Conservation (phyloP, 768 basidiomycete species). For the Termitomyces sp. region DNA sequence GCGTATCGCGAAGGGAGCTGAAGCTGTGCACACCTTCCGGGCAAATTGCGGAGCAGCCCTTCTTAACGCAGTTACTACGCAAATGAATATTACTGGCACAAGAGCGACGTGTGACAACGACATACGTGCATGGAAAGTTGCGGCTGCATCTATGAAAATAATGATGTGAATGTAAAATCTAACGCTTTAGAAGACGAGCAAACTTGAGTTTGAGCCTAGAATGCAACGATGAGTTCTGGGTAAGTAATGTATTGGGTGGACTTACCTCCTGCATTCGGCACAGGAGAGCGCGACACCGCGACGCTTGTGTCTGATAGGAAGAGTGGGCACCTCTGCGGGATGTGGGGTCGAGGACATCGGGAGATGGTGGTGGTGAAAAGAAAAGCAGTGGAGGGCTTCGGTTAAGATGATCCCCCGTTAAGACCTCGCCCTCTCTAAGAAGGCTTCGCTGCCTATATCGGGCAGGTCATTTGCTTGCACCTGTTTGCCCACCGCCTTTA, state of each 20-base stretch:
- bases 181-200: constrained; percentile 16
- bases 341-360: constrained; percentile 19
- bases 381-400: constrained; percentile 15
- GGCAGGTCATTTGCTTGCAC: constrained; percentile 14
- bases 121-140: constrained; percentile 61
- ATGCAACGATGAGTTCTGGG: constrained; percentile 9
- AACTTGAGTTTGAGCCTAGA: constrained; percentile 64
- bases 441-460: background rate
- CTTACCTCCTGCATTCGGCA: constrained; percentile 65
- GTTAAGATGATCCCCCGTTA: constrained; percentile 23
- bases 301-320: constrained; percentile 39
- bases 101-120: constrained; percentile 1
- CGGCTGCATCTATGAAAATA: constrained; percentile 46
- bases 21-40: constrained; percentile 43
- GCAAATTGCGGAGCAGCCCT: constrained; percentile 58
- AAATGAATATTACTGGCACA: constrained; percentile 10
- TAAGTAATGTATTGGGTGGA: constrained; percentile 8
- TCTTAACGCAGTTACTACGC: constrained; percentile 50
- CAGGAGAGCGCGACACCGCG: constrained; percentile 55
- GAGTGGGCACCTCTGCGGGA: constrained; percentile 11
- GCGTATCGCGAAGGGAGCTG: constrained; percentile 10
- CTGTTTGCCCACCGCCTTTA: constrained; percentile 18
- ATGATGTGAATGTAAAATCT: constrained; percentile 10
- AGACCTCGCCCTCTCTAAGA: constrained; percentile 6
- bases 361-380: constrained; percentile 21